Evolutionary conservation across 1,139 yeast species (phyloP).

Genomic region (Geotrichum phurueaensis): DNA sequence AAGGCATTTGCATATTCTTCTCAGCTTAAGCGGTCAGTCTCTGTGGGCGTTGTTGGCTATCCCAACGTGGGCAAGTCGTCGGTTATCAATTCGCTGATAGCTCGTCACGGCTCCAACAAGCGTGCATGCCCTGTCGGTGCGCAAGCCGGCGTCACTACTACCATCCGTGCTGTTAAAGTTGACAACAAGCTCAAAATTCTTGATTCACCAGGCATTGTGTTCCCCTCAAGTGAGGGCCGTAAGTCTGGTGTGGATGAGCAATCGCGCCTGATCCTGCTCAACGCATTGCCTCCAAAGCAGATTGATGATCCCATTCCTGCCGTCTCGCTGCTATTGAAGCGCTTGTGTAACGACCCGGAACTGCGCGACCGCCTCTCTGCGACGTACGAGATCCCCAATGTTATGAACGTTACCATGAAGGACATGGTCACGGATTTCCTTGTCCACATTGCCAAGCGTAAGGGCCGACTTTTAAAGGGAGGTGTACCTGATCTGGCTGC

Average conservation of each 20-base stretch:
- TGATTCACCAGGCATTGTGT: slow-evolving; percentile 97
- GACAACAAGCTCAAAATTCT: slow-evolving; percentile 82
- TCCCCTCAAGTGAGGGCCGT: slow-evolving; percentile 61
- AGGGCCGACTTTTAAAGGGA: slow-evolving; percentile 88
- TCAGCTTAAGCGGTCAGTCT: slow-evolving; percentile 81
- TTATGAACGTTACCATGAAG: slow-evolving; percentile 46
- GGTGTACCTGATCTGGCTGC: slow-evolving; percentile 86
- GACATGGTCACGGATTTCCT: slow-evolving; percentile 61
- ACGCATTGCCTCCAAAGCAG: slow-evolving; percentile 86
- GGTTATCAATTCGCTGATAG: slow-evolving; percentile 80
- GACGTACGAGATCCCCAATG: slow-evolving; percentile 75
- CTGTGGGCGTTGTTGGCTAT: slow-evolving; percentile 94
- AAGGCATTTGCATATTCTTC: slow-evolving; percentile 80
- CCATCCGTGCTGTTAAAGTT: slow-evolving; percentile 84
- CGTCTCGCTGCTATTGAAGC: slow-evolving; percentile 66
- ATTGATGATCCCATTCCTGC: slow-evolving; percentile 82
- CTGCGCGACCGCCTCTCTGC: slow-evolving; percentile 71
- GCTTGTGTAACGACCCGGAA: slow-evolving; percentile 50
- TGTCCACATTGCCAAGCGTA: slow-evolving; percentile 85
- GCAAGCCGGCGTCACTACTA: slow-evolving; percentile 94
- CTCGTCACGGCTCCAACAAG: slow-evolving; percentile 54
- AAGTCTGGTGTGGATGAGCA: slow-evolving; percentile 59
- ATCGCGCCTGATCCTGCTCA: slow-evolving; percentile 80
- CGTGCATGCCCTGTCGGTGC: slow-evolving; percentile 95
- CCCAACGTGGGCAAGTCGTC: slow-evolving; percentile 96